These are phyloP conservation scores for Syzygium grande DNA, from an alignment of 345 rosid species.

Conservation along the genomic window DNA sequence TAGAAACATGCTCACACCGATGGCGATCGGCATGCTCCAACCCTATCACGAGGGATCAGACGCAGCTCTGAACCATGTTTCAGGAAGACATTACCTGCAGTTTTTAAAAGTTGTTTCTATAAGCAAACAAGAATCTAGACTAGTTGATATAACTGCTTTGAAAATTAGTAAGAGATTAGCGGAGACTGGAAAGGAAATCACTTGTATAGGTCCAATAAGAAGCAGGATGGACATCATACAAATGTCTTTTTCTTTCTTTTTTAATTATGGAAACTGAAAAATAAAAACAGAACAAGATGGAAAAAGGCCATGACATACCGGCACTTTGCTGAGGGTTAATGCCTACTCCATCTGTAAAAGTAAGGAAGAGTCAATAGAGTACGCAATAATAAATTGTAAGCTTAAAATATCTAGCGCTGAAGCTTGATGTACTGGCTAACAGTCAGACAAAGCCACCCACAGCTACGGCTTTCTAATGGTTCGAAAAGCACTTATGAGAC, in stretches of 20 bases:
- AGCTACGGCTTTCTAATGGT: background rate
- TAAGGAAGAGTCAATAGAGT: background rate
- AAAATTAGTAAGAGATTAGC: background rate
- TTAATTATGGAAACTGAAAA: background rate
- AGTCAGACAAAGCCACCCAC: background rate
- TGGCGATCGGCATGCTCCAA: conserved; percentile 31
- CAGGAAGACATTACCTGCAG: conserved; percentile 84
- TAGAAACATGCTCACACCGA: background rate
- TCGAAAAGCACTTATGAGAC: background rate
- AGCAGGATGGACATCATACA: background rate
- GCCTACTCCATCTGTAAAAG: conserved; percentile 87
- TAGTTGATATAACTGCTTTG: background rate
- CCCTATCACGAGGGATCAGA: conserved; percentile 92
- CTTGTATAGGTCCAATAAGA: background rate
- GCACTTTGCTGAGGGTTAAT: conserved; percentile 98
- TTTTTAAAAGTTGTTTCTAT: background rate
- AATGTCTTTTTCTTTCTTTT: background rate
- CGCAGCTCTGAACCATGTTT: conserved; percentile 97
- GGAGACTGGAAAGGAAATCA: background rate
- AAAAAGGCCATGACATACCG: conserved; percentile 29
- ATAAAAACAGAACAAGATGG: background rate
- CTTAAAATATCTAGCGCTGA: background rate
- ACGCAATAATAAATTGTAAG: background rate
- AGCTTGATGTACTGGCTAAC: background rate
- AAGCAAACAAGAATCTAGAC: background rate